A percentile compares a stretch with the other conserved stretches of the same genome.
Conservation (phyloP, 2,329 filamentous ascomycete species). For the Pyrenophora graminea region DNA sequence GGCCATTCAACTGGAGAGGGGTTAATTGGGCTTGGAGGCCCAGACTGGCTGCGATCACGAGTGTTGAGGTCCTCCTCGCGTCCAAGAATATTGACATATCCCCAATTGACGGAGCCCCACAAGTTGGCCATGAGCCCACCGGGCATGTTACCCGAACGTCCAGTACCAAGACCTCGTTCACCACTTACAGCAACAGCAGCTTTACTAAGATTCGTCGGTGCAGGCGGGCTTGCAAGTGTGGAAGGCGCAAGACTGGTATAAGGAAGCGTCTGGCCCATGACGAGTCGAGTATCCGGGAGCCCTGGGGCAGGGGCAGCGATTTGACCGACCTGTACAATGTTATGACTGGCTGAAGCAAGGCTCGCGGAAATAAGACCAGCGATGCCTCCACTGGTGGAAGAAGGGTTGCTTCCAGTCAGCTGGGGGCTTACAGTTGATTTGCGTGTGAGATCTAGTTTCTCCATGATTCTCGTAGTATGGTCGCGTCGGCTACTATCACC, state of each 20-base stretch:
- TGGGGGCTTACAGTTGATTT: slow-evolving; percentile 67
- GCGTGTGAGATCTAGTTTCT: slow-evolving; percentile 87
- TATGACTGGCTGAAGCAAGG: slow-evolving; percentile 72
- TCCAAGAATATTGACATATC: slow-evolving; percentile 65
- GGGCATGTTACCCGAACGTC: slow-evolving; percentile 70
- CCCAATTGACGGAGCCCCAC: slow-evolving; percentile 89
- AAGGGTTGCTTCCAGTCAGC: slow-evolving; percentile 47
- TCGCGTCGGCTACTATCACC: slow-evolving; percentile 75
- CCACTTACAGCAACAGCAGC: slow-evolving; percentile 80
- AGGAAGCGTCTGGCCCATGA: slow-evolving; percentile 52
- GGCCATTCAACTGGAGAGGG: slow-evolving; percentile 26
- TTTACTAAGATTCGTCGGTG: slow-evolving; percentile 83
- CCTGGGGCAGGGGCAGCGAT: slow-evolving; percentile 42
- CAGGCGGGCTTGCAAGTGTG: slow-evolving; percentile 81
- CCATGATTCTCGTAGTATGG: slow-evolving; percentile 85
- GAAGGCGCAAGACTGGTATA: slow-evolving; percentile 74
- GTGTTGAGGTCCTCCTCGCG: slow-evolving; percentile 53
- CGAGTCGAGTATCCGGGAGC: slow-evolving; percentile 43
- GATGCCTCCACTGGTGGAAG: slow-evolving; percentile 67
- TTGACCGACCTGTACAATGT: slow-evolving; percentile 69
- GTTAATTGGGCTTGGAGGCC: slow-evolving; percentile 42
- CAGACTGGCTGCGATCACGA: slow-evolving; percentile 38
- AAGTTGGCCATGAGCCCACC: slow-evolving; percentile 89
- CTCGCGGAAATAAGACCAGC: slow-evolving; percentile 85
- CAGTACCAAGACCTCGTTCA: slow-evolving; percentile 70